Percentiles rank a stretch among this genome's conserved stretches.
Conservation (phyloP, 768 basidiomycete species). For the Pholiota microspora region DNA sequence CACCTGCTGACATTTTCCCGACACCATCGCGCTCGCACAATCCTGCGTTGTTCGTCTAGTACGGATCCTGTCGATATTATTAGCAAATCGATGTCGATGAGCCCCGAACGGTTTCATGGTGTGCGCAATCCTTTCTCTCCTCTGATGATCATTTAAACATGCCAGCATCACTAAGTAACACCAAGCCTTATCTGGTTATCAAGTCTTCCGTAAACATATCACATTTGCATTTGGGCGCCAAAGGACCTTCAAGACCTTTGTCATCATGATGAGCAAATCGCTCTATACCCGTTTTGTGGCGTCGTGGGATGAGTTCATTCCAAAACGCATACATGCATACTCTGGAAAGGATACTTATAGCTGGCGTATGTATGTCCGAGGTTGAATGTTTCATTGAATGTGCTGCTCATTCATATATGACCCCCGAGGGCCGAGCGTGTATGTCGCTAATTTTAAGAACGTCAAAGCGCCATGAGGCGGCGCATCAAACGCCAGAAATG, state of each 20-base stretch:
- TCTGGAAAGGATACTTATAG: background rate
- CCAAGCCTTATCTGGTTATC: no score
- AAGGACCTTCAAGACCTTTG: no score
- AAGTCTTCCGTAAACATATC: no score
- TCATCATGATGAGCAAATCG: background rate
- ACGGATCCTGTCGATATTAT: background rate
- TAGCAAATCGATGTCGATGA: no score
- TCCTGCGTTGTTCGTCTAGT: background rate
- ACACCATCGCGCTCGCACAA: background rate
- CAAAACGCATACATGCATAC: background rate
- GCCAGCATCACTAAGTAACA: no score
- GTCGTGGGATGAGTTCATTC: background rate
- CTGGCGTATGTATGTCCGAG: background rate
- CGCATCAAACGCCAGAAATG: background rate
- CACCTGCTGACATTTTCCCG: slow-evolving; percentile 1
- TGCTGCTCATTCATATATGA: background rate
- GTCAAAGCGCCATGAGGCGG: background rate
- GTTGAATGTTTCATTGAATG: background rate
- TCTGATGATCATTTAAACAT: no score
- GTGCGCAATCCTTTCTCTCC: no score
- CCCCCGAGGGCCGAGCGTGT: background rate
- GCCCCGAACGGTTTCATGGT: no score
- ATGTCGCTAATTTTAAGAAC: no score
- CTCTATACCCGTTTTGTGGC: background rate
- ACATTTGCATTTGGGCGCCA: background rate